These are phyloP conservation scores for Neltuma alba DNA, from an alignment of 306 rosid genomes.

Conservation along the genomic window DNA sequence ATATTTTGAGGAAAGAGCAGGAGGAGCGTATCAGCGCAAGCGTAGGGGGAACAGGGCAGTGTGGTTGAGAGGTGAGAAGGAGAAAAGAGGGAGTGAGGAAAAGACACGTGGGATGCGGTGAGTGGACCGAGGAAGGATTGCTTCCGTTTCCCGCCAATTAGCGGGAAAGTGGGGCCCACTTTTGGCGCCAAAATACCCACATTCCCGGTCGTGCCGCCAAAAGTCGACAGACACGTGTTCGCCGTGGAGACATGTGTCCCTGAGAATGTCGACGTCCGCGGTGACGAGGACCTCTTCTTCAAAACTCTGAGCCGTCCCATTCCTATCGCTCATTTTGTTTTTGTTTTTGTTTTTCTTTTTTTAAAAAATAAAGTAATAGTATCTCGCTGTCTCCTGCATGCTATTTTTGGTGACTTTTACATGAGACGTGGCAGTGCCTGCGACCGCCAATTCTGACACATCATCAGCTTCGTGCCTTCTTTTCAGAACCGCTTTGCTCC, in stretches of 20 bases:
- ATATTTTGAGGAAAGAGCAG: background rate
- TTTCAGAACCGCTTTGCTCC: background rate
- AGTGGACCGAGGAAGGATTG: slow-evolving; percentile 7
- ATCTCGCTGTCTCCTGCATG: no score
- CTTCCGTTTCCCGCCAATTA: slow-evolving; percentile 45
- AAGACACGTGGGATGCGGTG: slow-evolving; percentile 26
- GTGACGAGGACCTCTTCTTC: background rate
- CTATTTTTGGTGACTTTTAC: background rate
- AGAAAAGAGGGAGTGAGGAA: no score
- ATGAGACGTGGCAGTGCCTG: slow-evolving; percentile 9
- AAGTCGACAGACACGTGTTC: slow-evolving; percentile 18
- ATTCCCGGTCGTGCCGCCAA: background rate
- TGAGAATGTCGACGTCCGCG: background rate
- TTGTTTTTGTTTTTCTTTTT: no score
- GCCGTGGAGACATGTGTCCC: slow-evolving; percentile 28
- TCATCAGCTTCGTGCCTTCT: background rate
- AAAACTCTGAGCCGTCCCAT: background rate
- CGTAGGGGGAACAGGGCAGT: background rate
- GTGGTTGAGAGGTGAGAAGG: background rate
- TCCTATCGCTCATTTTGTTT: background rate
- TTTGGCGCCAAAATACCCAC: slow-evolving; percentile 40
- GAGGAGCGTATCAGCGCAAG: no score
- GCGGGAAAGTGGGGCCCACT: slow-evolving; percentile 28
- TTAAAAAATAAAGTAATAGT: no score
- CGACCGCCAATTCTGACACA: slow-evolving; percentile 13